phyloP scores from a whole-genome alignment of 805 yeast genomes.

The Grigorovia humatica region DNA sequence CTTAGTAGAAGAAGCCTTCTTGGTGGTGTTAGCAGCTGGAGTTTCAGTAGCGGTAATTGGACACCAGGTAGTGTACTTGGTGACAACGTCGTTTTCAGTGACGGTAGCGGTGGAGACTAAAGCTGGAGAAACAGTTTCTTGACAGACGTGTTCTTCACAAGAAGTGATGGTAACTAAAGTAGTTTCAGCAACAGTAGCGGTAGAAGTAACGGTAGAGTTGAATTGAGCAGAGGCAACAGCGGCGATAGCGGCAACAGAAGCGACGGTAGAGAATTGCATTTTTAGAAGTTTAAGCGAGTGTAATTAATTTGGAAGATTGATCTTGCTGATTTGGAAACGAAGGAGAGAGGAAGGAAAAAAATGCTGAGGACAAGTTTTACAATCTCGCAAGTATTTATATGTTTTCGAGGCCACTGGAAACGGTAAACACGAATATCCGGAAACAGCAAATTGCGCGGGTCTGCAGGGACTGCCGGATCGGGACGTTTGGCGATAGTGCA shows the following conservation, averaged over 20 bases:
- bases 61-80: conserved; percentile 27
- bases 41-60: conserved; percentile 24
- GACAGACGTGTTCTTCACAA: conserved; percentile 27
- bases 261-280: conserved; percentile 36
- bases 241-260: conserved; percentile 29
- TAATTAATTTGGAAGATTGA: neutral
- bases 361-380: neutral
- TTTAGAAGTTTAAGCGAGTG: conserved; percentile 3
- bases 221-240: conserved; percentile 26
- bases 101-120: conserved; percentile 30
- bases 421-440: neutral
- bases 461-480: neutral
- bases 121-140: conserved; percentile 26
- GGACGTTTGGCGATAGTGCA: too few relatives aligned
- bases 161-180: conserved; percentile 30
- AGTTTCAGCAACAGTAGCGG: conserved; percentile 17
- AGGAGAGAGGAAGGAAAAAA: neutral
- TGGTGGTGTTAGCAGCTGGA: conserved; percentile 15
- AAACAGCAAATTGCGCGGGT: neutral
- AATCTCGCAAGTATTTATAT: neutral
- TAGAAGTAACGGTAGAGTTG: conserved; percentile 19
- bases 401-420: neutral
- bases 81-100: conserved; percentile 21
- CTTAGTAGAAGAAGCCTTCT: neutral
- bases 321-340: neutral